Percentiles rank a stretch among this genome's conserved stretches.
These are phyloP conservation scores for Candida parachauliodes DNA, from an alignment of 805 yeast genomes.

Conservation along the genomic window DNA sequence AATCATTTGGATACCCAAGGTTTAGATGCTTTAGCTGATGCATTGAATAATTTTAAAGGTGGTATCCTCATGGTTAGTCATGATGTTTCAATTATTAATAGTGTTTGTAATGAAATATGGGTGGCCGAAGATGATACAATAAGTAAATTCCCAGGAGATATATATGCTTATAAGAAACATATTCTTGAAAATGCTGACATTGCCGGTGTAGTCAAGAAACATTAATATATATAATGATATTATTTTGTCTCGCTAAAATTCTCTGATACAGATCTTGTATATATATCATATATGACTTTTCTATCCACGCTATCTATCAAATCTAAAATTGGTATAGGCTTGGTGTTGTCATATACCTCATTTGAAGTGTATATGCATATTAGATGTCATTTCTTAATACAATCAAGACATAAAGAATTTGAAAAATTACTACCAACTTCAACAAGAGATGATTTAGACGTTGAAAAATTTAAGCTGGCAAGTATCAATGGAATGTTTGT, in stretches of 20 bases:
- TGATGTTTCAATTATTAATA: conserved; percentile 87
- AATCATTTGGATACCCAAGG: conserved; percentile 98
- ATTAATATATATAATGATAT: conserved; percentile 38
- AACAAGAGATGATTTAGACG: conserved; percentile 8
- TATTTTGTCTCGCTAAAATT: too few relatives aligned
- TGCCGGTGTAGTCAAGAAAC: conserved; percentile 89
- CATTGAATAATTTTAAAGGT: conserved; percentile 83
- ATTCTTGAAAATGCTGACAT: conserved; percentile 74
- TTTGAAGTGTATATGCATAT: conserved; percentile 61
- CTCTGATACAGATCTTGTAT: too few relatives aligned
- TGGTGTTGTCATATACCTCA: conserved; percentile 55
- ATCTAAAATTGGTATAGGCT: conserved; percentile 39
- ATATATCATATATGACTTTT: too few relatives aligned
- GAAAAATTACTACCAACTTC: conserved; percentile 11
- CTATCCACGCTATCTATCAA: conserved; percentile 21
- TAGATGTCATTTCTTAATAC: conserved; percentile 52
- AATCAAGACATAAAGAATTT: conserved; percentile 34
- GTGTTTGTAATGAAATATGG: conserved; percentile 93
- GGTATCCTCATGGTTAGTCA: conserved; percentile 98
- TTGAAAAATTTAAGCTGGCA: conserved; percentile 31
- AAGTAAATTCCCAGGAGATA: conserved; percentile 72
- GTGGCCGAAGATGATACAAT: conserved; percentile 87
- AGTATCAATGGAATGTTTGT: conserved; percentile 72
- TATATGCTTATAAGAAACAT: conserved; percentile 85
- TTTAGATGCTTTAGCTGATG: conserved; percentile 91